Conservation (phyloP, 2,329 filamentous ascomycete species). For the Reticulascus tulasneorum region DNA sequence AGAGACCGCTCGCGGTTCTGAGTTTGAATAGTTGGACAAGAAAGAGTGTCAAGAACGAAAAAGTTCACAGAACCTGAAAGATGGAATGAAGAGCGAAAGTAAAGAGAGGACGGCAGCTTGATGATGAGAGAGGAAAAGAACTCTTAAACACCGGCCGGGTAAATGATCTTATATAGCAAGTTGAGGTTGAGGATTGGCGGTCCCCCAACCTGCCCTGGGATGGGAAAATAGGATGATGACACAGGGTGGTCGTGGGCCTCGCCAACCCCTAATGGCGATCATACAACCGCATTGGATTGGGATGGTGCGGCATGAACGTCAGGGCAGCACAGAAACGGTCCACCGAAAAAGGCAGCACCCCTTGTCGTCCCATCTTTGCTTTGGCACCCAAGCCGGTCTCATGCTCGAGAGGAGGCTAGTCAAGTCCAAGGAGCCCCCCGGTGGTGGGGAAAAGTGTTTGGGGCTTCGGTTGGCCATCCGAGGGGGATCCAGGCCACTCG, state of each 20-base stretch:
- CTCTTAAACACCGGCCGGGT: constrained; percentile 2
- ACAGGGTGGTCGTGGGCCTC: neutral
- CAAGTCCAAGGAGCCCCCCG: too few species aligned
- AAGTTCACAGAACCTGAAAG: constrained; percentile 36
- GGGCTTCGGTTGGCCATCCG: too few species aligned
- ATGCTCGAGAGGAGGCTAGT: too few species aligned
- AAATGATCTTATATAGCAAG: constrained; percentile 7
- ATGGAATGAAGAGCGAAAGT: constrained; percentile 22
- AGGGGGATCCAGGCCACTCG: too few species aligned
- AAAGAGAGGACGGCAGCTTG: constrained; percentile 20
- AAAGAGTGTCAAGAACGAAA: constrained; percentile 25
- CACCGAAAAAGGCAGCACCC: too few species aligned
- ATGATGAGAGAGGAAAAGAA: constrained; percentile 12
- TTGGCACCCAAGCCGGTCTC: too few species aligned
- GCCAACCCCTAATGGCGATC: constrained; percentile 11
- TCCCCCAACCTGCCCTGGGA: neutral
- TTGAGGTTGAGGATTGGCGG: too few species aligned
- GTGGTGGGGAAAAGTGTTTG: too few species aligned
- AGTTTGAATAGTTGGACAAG: constrained; percentile 11
- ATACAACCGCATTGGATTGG: constrained; percentile 9
- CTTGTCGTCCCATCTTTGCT: too few species aligned
- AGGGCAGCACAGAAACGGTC: constrained; percentile 2
- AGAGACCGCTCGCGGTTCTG: constrained; percentile 16
- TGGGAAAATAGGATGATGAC: neutral
- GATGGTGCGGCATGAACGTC: constrained; percentile 12